These are phyloP conservation scores for Fistulinella prunicolor DNA, from an alignment of 768 basidiomycete genomes.

Conservation along the genomic window DNA sequence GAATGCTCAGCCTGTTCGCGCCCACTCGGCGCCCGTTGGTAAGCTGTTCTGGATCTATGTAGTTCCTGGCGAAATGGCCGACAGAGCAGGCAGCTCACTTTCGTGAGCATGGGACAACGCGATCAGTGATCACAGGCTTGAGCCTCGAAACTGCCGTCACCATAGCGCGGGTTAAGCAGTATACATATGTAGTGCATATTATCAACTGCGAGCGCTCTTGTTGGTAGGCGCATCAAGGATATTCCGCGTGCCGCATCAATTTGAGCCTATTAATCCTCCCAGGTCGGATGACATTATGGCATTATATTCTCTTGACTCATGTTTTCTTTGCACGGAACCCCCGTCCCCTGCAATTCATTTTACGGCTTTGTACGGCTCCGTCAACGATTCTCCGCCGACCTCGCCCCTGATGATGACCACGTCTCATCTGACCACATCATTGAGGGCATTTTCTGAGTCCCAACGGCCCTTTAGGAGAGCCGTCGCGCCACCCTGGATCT, in stretches of 20 bases:
- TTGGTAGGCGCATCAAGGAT: neutral
- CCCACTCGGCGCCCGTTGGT: neutral
- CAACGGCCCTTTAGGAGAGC: too few species aligned
- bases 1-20: neutral
- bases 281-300: neutral
- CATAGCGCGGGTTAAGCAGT: too few species aligned
- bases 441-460: too few species aligned
- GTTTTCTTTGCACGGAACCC: neutral
- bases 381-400: neutral
- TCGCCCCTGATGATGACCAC: neutral
- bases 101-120: neutral
- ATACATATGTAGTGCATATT: neutral
- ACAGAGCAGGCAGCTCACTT: neutral
- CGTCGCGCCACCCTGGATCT: conserved; percentile 40
- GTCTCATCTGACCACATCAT: conserved; percentile 4
- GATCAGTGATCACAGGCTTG: neutral
- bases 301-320: neutral
- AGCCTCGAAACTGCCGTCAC: too few species aligned
- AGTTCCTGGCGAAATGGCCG: neutral
- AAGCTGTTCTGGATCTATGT: neutral
- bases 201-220: neutral
- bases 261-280: neutral
- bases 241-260: neutral
- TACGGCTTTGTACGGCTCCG: neutral
- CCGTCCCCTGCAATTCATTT: neutral